Evolutionary conservation across 148 eudicot genomes (phyloP).

Genomic region (Mesembryanthemum crystallinum): DNA sequence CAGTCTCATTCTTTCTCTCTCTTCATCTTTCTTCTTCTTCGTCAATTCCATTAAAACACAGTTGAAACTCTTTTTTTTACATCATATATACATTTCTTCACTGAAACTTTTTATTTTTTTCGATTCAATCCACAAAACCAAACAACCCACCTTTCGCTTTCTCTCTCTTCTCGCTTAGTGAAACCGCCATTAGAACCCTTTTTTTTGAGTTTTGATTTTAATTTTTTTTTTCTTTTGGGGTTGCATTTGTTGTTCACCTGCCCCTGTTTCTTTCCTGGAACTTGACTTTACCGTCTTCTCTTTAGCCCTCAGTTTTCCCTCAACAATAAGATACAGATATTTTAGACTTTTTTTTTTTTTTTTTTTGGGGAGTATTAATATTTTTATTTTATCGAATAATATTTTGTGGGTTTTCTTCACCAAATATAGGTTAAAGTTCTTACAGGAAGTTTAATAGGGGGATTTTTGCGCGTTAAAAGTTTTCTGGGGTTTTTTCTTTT

Average conservation of each 20-base stretch:
- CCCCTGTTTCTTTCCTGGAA: conserved; percentile 7
- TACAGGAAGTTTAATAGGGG: conserved; percentile 6
- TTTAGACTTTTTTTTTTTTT: not conserved
- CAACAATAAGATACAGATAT: conserved; percentile 3
- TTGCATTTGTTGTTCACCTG: conserved; percentile 23
- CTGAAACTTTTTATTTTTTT: not conserved
- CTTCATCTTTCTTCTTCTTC: not conserved
- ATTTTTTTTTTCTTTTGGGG: not conserved
- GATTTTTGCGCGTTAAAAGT: not conserved
- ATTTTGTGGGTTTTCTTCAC: not conserved
- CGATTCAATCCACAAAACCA: not conserved
- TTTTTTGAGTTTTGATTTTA: not conserved
- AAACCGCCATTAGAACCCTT: not conserved
- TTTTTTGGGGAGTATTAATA: not conserved
- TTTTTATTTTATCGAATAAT: not conserved
- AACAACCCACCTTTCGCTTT: not conserved
- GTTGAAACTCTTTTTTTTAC: not conserved
- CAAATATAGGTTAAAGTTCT: conserved; percentile 8
- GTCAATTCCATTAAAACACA: not conserved
- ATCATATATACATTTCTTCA: not conserved
- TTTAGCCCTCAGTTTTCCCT: not conserved
- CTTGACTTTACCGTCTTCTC: conserved; percentile 4
- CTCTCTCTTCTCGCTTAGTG: not conserved
- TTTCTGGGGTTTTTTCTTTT: conserved; percentile 22
- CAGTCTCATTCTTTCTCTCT: not conserved